A percentile compares a stretch with the other conserved stretches of the same genome.
phyloP scores from a whole-genome alignment of 2,329 filamentous ascomycete species.

The Diaporthe citriasiana region DNA sequence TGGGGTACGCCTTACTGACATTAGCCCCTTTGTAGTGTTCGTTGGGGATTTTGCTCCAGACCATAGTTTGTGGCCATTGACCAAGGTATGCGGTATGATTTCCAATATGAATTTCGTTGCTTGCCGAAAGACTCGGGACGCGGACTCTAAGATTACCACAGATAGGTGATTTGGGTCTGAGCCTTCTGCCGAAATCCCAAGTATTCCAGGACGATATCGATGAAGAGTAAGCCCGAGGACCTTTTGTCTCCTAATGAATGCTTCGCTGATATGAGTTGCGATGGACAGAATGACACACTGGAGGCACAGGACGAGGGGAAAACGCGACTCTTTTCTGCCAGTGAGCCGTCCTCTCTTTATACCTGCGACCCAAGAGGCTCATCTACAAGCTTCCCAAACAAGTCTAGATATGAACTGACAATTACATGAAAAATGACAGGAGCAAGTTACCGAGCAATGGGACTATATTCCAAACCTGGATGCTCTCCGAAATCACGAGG shows the following conservation, averaged over 20 bases:
- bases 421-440: background rate
- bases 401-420: background rate
- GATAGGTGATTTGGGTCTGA: slow-evolving; percentile 26
- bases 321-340: background rate
- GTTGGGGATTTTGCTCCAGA: slow-evolving; percentile 4
- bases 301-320: slow-evolving; percentile 1
- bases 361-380: background rate
- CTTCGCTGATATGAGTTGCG: background rate
- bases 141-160: background rate
- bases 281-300: background rate
- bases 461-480: background rate
- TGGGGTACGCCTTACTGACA: background rate
- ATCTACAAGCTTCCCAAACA: background rate
- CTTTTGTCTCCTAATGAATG: background rate
- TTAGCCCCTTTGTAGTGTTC: background rate
- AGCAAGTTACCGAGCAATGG: slow-evolving; percentile 28
- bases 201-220: background rate
- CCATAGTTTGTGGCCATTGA: slow-evolving; percentile 7
- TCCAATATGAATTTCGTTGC: fast-evolving
- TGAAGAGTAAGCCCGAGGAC: background rate
- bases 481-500: background rate
- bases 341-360: background rate
- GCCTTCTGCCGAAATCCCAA: background rate
- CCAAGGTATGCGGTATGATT: background rate
- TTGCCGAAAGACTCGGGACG: no score